phyloP scores from a whole-genome alignment of 202 grass and related monocot species.

The Eragrostis tef region DNA sequence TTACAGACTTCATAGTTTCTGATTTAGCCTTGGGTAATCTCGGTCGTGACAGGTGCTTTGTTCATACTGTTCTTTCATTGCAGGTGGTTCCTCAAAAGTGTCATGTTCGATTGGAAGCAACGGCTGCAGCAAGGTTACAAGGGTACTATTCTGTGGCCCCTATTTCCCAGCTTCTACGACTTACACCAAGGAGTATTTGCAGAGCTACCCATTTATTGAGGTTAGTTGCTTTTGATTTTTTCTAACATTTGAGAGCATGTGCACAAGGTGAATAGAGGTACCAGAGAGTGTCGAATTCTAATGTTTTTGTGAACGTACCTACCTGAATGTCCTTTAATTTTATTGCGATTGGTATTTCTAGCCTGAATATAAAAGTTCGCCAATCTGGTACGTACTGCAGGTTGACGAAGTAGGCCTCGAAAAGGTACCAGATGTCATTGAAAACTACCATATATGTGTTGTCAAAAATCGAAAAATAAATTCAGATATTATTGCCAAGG shows the following conservation, averaged over 20 bases:
- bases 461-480: slow-evolving; percentile 71
- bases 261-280: neutral
- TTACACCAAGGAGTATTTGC: slow-evolving; percentile 78
- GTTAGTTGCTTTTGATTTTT: slow-evolving; percentile 21
- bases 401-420: slow-evolving; percentile 76
- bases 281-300: neutral
- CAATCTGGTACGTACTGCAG: slow-evolving; percentile 55
- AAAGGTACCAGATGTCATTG: slow-evolving; percentile 75
- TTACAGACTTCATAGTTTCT: neutral
- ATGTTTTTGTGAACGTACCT: neutral
- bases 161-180: slow-evolving; percentile 67
- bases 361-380: neutral
- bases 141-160: slow-evolving; percentile 79
- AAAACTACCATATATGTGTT: slow-evolving; percentile 84
- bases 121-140: slow-evolving; percentile 31
- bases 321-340: neutral
- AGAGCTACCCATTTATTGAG: slow-evolving; percentile 81
- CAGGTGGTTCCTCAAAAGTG: slow-evolving; percentile 59
- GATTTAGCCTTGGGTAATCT: no score
- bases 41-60: neutral
- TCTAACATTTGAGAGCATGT: slow-evolving; percentile 1
- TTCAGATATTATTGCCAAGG: slow-evolving; percentile 73
- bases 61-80: slow-evolving; percentile 8
- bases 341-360: neutral
- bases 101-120: slow-evolving; percentile 34